These are phyloP conservation scores for Ceratopteris richardii DNA, from an alignment of 75 land plant genomes.

Conservation along the genomic window DNA sequence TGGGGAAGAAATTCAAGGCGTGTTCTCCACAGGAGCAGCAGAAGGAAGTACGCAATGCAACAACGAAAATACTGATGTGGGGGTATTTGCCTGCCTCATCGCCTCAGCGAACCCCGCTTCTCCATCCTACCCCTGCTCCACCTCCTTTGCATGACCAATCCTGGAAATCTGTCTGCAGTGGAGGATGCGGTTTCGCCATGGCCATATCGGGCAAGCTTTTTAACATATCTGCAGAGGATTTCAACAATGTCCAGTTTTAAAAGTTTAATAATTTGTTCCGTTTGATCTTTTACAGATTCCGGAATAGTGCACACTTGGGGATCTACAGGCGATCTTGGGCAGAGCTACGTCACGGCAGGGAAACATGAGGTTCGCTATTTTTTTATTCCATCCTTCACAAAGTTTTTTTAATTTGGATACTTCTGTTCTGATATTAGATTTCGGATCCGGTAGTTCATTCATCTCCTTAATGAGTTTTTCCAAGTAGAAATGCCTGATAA, in stretches of 20 bases:
- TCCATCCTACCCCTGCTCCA: slow-evolving; percentile 47
- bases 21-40: slow-evolving; percentile 12
- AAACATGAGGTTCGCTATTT: slow-evolving; percentile 82
- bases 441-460: too few species aligned
- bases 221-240: not conserved
- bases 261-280: not conserved
- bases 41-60: slow-evolving; percentile 29
- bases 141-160: slow-evolving; percentile 28
- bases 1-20: too few species aligned
- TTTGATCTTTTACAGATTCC: slow-evolving; percentile 35
- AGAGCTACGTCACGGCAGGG: slow-evolving; percentile 90
- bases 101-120: slow-evolving; percentile 68
- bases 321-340: slow-evolving; percentile 89
- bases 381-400: not conserved
- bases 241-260: not conserved
- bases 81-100: slow-evolving; percentile 91
- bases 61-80: slow-evolving; percentile 30
- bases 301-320: slow-evolving; percentile 98
- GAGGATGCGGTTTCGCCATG: slow-evolving; percentile 93
- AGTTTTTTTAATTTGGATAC: not conserved
- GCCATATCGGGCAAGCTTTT: slow-evolving; percentile 73
- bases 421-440: not conserved
- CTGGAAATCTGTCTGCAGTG: slow-evolving; percentile 81
- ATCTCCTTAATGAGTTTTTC: too few species aligned
- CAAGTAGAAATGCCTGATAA: too few species aligned